phyloP scores from a whole-genome alignment of 2,329 filamentous ascomycete genomes.

The Stagonosporopsis cucurbitacearum region DNA sequence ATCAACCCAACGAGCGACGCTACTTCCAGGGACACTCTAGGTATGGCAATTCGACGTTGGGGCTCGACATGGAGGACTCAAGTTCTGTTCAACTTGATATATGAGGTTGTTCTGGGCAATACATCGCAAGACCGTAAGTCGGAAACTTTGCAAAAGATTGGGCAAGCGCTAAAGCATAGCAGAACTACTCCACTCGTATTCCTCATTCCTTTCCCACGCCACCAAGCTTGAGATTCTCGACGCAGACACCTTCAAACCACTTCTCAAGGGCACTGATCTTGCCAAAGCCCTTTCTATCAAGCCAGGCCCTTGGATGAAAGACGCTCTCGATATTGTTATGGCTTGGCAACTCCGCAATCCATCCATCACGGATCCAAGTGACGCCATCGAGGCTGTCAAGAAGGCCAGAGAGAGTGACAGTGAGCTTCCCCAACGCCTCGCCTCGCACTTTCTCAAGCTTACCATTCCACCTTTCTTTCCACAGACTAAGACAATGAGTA shows the following conservation, averaged over 20 bases:
- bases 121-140: constrained; percentile 53
- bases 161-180: constrained; percentile 21
- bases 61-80: constrained; percentile 76
- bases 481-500: constrained; percentile 39
- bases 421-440: constrained; percentile 59
- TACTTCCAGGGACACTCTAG: constrained; percentile 67
- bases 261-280: constrained; percentile 77
- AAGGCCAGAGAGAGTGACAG: constrained; percentile 49
- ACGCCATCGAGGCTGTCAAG: constrained; percentile 56
- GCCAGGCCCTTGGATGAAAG: constrained; percentile 83
- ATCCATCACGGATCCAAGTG: constrained; percentile 61
- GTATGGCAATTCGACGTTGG: constrained; percentile 77
- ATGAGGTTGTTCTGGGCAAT: constrained; percentile 60
- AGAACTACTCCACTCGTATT: constrained; percentile 60
- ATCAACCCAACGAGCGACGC: constrained; percentile 52
- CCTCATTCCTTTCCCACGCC: constrained; percentile 61
- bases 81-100: constrained; percentile 70
- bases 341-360: constrained; percentile 90
- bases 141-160: not conserved
- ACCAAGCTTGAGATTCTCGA: constrained; percentile 59
- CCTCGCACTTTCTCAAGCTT: constrained; percentile 64
- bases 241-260: constrained; percentile 56
- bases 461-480: constrained; percentile 72
- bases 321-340: constrained; percentile 78
- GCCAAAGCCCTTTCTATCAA: constrained; percentile 69